Evolutionary conservation across 148 eudicot species (phyloP), one percentile per base, ranked within the genome.

Genomic region (Vaccinium darrowii): DNA sequence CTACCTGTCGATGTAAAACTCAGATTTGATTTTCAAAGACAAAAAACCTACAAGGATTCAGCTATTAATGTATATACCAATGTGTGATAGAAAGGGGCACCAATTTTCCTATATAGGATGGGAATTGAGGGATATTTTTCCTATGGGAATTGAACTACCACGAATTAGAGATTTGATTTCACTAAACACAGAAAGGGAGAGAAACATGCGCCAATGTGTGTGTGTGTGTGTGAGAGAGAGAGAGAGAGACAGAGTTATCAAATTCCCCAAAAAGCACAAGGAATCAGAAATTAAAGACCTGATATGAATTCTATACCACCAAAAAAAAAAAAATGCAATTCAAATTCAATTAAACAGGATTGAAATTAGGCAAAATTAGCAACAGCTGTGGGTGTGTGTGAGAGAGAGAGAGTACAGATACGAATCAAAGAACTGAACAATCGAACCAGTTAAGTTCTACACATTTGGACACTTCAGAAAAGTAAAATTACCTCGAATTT

Each of bases 371-470:
- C 53, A 50, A 49, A 10, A 49, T 23, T 19, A 7, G 25, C 54
- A 43, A n/a, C 27, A 49, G 47, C 47, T 43, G 6, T 43, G 39
- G 3, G 4, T 69, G 74, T 69, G 39, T 0, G 7, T 11, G 73
- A 0, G 69, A 11, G 36, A 25, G 8, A 62, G 1, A 27, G 39
- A 69, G 39, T 25, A 69, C 43, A 67, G 7, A 69, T 25, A 27
- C 74, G 74, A 27, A 69, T 69, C 39, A 69, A 52, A 69, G 74
- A 69, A 27, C 74, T 27, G 39, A 69, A 69, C 36, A 69, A 69
- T 69, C 43, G 74, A 27, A 69, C 25, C 27, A 0, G 16, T 27
- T 12, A 69, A 69, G 27, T 8, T 69, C 16, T 12, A 27, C 74
- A 27, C 74, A 69, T 69, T 69, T 69, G 39, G 8, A 69, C 39